A percentile compares a stretch with the other conserved stretches of the same genome.
Evolutionary conservation across 2,329 filamentous ascomycete genomes (phyloP).

Genomic region (Xylaria multiplex): DNA sequence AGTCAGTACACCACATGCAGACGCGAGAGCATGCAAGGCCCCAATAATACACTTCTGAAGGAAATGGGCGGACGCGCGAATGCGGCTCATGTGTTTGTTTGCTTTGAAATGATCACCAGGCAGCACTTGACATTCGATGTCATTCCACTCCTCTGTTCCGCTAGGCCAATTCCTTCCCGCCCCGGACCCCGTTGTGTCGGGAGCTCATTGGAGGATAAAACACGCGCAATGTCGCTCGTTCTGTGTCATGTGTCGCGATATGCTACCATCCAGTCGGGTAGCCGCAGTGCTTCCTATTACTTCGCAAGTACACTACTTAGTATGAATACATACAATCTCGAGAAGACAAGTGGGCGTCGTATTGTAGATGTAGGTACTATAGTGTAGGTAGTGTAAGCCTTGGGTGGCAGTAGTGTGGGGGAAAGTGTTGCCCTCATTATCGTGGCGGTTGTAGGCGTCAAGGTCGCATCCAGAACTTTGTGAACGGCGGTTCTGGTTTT

Average conservation of each 20-base stretch:
- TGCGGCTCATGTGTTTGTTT: slow-evolving; percentile 19
- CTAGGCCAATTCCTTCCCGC: slow-evolving; percentile 10
- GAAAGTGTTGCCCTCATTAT: slow-evolving; percentile 4
- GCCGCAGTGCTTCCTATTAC: slow-evolving; percentile 3
- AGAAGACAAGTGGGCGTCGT: too few relatives aligned
- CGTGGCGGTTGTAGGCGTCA: slow-evolving; percentile 5
- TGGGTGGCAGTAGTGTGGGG: slow-evolving; percentile 23
- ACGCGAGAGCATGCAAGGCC: slow-evolving; percentile 21
- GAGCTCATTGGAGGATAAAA: slow-evolving; percentile 14
- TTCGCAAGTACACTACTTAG: background rate
- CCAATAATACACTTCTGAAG: slow-evolving; percentile 5
- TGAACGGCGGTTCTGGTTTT: slow-evolving; percentile 17
- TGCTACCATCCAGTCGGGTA: slow-evolving; percentile 25
- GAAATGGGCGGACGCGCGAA: slow-evolving; percentile 11
- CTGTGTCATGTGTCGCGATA: slow-evolving; percentile 30
- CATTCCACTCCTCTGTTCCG: slow-evolving; percentile 20
- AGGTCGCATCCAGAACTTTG: slow-evolving; percentile 22
- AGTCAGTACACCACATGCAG: slow-evolving; percentile 1
- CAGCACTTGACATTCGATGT: slow-evolving; percentile 11
- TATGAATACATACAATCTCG: background rate
- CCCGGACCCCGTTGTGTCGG: background rate
- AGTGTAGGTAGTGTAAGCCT: slow-evolving; percentile 9
- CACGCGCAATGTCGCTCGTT: slow-evolving; percentile 14
- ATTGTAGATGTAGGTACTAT: too few relatives aligned
- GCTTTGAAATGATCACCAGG: slow-evolving; percentile 7